phyloP scores from a whole-genome alignment of 2,329 filamentous ascomycete species.

The Elsinoe perseae region DNA sequence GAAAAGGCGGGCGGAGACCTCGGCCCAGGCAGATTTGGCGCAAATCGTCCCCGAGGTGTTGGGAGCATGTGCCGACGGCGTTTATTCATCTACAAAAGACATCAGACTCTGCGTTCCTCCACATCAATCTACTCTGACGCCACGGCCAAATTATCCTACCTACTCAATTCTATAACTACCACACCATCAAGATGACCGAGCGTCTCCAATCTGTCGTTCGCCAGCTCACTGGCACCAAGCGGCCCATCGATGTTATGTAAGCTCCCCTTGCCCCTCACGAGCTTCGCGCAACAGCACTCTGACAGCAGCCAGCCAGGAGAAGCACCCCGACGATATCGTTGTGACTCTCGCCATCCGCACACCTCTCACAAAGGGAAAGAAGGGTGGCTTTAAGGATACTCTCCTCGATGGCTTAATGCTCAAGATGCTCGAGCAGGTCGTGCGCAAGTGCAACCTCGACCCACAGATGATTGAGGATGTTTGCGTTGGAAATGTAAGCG shows the following conservation, averaged over 20 bases:
- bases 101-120: neutral
- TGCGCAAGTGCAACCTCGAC: conserved; percentile 28
- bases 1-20: neutral
- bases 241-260: conserved; percentile 70
- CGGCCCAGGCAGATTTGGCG: conserved; percentile 11
- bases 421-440: conserved; percentile 62
- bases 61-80: conserved; percentile 8
- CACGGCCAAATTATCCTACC: neutral
- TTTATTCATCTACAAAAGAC: conserved; percentile 15
- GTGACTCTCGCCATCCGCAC: conserved; percentile 89
- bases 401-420: conserved; percentile 79
- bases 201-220: conserved; percentile 80
- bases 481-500: conserved; percentile 75
- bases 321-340: conserved; percentile 93
- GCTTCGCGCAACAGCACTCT: conserved; percentile 43
- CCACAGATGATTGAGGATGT: conserved; percentile 54
- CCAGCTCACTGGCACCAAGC: conserved; percentile 66
- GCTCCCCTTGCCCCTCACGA: conserved; percentile 46
- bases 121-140: neutral
- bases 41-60: neutral
- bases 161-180: neutral
- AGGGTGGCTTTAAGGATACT: conserved; percentile 93
- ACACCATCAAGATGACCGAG: conserved; percentile 45
- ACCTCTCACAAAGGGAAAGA: conserved; percentile 76
- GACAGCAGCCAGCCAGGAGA: conserved; percentile 58